Conservation (phyloP, 1,139 yeast species). For the Lizanozyma gosingica region DNA sequence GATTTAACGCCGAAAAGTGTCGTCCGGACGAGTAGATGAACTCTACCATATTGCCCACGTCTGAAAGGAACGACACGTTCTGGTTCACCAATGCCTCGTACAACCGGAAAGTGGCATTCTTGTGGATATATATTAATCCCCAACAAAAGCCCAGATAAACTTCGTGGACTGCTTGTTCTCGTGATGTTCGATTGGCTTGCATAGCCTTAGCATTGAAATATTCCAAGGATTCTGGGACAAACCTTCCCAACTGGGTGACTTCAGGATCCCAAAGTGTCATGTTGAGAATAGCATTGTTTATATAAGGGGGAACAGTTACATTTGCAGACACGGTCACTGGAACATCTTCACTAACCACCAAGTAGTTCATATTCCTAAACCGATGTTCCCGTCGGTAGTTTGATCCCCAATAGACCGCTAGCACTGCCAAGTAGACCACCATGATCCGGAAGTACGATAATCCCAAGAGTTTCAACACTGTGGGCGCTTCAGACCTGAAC, state of each 20-base stretch:
- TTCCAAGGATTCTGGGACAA: neutral
- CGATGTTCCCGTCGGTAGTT: constrained; percentile 33
- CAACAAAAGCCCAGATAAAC: constrained; percentile 45
- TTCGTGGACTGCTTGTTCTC: constrained; percentile 24
- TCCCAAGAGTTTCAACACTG: neutral
- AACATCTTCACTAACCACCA: constrained; percentile 40
- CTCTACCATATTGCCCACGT: constrained; percentile 15
- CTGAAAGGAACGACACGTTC: constrained; percentile 10
- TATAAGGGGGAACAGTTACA: constrained; percentile 14
- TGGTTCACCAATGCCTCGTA: constrained; percentile 21
- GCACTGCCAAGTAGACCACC: constrained; percentile 14
- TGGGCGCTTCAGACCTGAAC: no score
- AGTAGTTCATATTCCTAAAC: constrained; percentile 29
- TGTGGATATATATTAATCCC: constrained; percentile 40
- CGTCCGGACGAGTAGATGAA: constrained; percentile 44
- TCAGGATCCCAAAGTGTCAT: constrained; percentile 10
- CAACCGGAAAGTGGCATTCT: constrained; percentile 34
- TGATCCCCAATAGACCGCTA: constrained; percentile 58
- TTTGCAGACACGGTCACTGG: constrained; percentile 5
- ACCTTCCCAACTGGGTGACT: neutral
- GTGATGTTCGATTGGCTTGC: constrained; percentile 21
- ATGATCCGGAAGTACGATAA: neutral
- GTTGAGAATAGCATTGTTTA: constrained; percentile 24
- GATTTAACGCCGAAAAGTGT: constrained; percentile 36
- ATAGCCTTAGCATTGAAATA: constrained; percentile 19